Evolutionary conservation across 2,329 filamentous ascomycete species (phyloP), one percentile per base, ranked within the genome.

Genomic region (Aspergillus vadensis): DNA sequence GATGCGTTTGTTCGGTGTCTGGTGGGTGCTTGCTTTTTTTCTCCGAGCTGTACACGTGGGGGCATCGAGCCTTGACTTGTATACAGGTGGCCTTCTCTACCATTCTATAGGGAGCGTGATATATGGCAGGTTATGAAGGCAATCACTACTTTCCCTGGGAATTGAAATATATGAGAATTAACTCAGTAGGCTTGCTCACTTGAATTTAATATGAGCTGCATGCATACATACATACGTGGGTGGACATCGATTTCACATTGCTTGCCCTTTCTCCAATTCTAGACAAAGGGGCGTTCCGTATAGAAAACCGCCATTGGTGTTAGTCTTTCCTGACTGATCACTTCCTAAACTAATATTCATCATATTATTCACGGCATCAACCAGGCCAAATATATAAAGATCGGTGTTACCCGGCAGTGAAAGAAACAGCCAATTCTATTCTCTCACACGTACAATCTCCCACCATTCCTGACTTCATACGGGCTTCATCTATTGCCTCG

Each of bases 311-410:
- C 41, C 4, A 44, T 19, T 19, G 32, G 32, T 36, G 32, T 36
- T 36, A 36, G 32, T 36, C 32, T 2, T 15, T 36, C 12, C 12
- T 15, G 12, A 36, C 32, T 57, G 5, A 38, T 48, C 23, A 5
- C n/a, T 56, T 58, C 50, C 47, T 49, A 52, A 36, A 38, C 32
- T 19, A 27, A 39, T 15, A 44, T 57, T 21, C 49, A 58, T 23
- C 57, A 49, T 15, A 56, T 36, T 7, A 23, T 38, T 57, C 21
- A 39, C 58, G 5, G 54, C 54, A 7, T 36, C 7, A 15, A 38
- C 21, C 15, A 8, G 8, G 32, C 12, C 21, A 54, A 2, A 23
- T 3, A 53, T 1, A 53, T 14, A 12, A 10, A 21, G n/a, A 41
- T 9, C 8, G 32, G 14, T 9, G 17, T 53, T 21, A 9, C 12